Evolutionary conservation across 768 basidiomycete genomes (phyloP).

Genomic region (Pulveroboletus sp.): DNA sequence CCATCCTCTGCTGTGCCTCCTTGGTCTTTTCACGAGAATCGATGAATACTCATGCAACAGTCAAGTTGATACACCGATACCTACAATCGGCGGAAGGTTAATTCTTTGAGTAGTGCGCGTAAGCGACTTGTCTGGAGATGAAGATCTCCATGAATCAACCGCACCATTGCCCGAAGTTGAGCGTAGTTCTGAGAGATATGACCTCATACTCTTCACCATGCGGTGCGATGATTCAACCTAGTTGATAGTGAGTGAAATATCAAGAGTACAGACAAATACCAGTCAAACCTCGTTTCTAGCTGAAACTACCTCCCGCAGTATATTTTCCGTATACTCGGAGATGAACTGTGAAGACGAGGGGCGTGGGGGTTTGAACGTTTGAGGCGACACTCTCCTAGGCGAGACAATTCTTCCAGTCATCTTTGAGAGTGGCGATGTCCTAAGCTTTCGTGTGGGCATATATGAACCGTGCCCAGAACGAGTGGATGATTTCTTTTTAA

Average conservation of each 20-base stretch:
- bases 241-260: conserved; percentile 1
- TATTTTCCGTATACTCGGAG: conserved; percentile 39
- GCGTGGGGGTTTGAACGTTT: conserved; percentile 36
- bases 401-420: conserved; percentile 40
- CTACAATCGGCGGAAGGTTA: conserved; percentile 40
- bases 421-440: conserved; percentile 51
- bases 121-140: conserved; percentile 53
- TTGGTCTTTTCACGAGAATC: conserved; percentile 49
- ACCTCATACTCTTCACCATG: conserved; percentile 68
- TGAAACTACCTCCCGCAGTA: conserved; percentile 47
- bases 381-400: conserved; percentile 53
- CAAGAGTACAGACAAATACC: not conserved
- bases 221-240: conserved; percentile 71
- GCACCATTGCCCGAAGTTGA: conserved; percentile 14
- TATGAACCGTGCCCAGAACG: conserved; percentile 39
- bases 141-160: conserved; percentile 40
- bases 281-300: conserved; percentile 60
- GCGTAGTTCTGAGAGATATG: conserved; percentile 52
- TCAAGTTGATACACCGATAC: conserved; percentile 9
- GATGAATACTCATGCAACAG: conserved; percentile 5
- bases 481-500: conserved; percentile 77
- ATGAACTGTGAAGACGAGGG: conserved; percentile 21
- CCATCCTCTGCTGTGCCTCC: conserved; percentile 73
- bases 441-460: conserved; percentile 36
- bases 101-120: conserved; percentile 44